phyloP scores from a whole-genome alignment of 768 basidiomycete species.

The Leccinum broughii region DNA sequence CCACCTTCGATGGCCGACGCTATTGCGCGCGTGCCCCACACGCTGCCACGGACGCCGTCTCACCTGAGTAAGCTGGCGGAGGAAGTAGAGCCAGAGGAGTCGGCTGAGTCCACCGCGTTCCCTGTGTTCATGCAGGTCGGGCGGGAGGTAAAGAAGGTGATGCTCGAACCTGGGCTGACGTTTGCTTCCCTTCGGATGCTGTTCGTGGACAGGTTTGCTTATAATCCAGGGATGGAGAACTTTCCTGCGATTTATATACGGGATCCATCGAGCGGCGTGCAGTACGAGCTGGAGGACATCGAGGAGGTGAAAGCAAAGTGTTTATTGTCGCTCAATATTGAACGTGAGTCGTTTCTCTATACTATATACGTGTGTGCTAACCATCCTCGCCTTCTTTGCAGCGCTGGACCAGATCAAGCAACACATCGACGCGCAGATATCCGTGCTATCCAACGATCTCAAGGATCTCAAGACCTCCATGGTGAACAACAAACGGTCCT shows the following conservation, averaged over 20 bases:
- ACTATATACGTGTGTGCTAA: background rate
- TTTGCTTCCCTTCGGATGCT: conserved; percentile 78
- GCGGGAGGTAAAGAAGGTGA: conserved; percentile 85
- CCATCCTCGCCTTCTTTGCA: conserved; percentile 35
- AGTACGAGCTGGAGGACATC: conserved; percentile 94
- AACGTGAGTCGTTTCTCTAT: conserved; percentile 68
- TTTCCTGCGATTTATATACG: conserved; percentile 96
- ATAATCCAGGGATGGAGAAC: conserved; percentile 89
- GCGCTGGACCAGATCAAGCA: conserved; percentile 98
- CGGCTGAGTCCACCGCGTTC: conserved; percentile 36
- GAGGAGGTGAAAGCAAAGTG: conserved; percentile 90
- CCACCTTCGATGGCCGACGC: conserved; percentile 49
- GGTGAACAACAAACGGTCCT: conserved; percentile 51
- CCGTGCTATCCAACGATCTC: conserved; percentile 80
- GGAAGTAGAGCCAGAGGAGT: conserved; percentile 24
- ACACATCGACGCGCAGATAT: conserved; percentile 93
- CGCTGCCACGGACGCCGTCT: background rate
- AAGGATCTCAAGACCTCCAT: conserved; percentile 82
- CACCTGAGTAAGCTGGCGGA: conserved; percentile 21
- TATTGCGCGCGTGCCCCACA: conserved; percentile 14
- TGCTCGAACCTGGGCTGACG: conserved; percentile 66
- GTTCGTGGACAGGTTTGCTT: conserved; percentile 94
- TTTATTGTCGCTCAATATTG: conserved; percentile 89
- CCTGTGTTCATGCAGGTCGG: conserved; percentile 89
- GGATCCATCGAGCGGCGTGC: conserved; percentile 88